phyloP scores from a whole-genome alignment of 768 basidiomycete genomes.

The Podaxis sp. region DNA sequence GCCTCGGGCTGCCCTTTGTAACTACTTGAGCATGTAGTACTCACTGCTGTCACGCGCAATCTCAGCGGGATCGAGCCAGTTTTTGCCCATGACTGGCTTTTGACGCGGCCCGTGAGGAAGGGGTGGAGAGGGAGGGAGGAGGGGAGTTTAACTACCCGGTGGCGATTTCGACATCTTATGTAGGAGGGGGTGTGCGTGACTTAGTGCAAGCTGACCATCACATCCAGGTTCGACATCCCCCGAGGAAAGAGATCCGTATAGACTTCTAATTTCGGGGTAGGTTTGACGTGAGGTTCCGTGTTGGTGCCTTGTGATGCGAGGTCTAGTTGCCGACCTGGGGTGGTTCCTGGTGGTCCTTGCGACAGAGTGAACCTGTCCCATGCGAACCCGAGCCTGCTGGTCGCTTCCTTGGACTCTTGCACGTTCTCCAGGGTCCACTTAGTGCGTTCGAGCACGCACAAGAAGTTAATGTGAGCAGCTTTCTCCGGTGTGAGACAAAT shows the following conservation, averaged over 20 bases:
- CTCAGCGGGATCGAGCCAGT: constrained; percentile 29
- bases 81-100: constrained; percentile 20
- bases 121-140: not conserved
- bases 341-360: too few relatives aligned
- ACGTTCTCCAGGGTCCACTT: too few relatives aligned
- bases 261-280: not conserved
- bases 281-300: not conserved
- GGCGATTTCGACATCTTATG: not conserved
- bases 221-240: not conserved
- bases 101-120: constrained; percentile 11
- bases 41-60: constrained; percentile 29
- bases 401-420: too few relatives aligned
- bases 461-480: too few relatives aligned
- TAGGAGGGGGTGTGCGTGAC: not conserved
- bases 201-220: not conserved
- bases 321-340: too few relatives aligned
- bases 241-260: not conserved
- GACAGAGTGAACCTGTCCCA: too few relatives aligned
- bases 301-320: too few relatives aligned
- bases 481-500: too few relatives aligned
- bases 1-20: not conserved
- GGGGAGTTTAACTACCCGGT: not conserved
- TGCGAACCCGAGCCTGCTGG: too few relatives aligned
- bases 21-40: constrained; percentile 8
- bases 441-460: too few relatives aligned